phyloP scores from a whole-genome alignment of 2,329 filamentous ascomycete species.

The Verticillium nubilum region DNA sequence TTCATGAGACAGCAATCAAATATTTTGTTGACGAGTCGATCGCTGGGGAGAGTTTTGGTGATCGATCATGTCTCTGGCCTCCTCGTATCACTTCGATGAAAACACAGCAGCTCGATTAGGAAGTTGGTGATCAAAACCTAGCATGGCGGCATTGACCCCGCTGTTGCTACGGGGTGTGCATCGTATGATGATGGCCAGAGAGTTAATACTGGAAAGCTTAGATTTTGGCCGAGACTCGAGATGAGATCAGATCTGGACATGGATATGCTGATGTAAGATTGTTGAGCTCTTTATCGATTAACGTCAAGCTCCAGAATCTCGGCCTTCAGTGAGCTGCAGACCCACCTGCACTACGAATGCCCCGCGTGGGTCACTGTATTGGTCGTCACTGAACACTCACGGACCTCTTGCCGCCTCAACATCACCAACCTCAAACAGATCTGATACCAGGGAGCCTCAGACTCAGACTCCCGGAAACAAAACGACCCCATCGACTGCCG shows the following conservation, averaged over 20 bases:
- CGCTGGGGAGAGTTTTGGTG: neutral
- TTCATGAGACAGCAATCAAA: neutral
- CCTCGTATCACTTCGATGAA: neutral
- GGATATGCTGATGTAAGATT: neutral
- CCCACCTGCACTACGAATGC: neutral
- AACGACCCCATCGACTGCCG: neutral
- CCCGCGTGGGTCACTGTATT: neutral
- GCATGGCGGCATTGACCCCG: neutral
- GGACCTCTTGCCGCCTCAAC: neutral
- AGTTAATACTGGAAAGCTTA: neutral
- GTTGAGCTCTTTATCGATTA: neutral
- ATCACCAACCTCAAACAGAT: neutral
- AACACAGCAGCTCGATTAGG: neutral
- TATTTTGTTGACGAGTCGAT: neutral
- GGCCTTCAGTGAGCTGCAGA: neutral
- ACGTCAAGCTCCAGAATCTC: neutral
- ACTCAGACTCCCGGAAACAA: neutral
- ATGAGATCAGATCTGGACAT: too few species aligned
- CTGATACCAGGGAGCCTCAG: neutral
- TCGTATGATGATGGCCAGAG: neutral
- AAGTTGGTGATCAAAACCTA: neutral
- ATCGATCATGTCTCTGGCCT: neutral
- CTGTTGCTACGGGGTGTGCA: neutral
- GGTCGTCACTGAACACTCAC: neutral
- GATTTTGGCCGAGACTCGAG: neutral